Percentiles rank a stretch among this genome's conserved stretches.
phyloP scores from a whole-genome alignment of 2,329 filamentous ascomycete species.

The Aspergillus viridinutans region DNA sequence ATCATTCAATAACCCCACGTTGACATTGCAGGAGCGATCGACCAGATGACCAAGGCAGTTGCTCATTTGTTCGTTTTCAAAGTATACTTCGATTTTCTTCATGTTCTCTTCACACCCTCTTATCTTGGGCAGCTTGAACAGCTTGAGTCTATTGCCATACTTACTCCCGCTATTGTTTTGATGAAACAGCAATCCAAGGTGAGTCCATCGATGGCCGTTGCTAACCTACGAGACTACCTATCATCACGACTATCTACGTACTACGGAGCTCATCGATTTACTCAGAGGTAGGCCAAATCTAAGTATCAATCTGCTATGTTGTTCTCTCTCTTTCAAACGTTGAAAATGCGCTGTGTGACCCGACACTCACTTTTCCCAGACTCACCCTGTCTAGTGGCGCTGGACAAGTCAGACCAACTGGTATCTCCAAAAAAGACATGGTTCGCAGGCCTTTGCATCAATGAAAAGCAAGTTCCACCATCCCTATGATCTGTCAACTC shows the following conservation, averaged over 20 bases:
- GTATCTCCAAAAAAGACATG: not conserved
- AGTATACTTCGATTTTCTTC: not conserved
- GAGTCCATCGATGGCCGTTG: not conserved
- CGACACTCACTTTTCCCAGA: not conserved
- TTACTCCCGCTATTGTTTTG: too few species aligned
- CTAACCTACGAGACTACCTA: not conserved
- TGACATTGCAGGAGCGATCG: conserved; percentile 11
- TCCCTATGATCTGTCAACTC: not conserved
- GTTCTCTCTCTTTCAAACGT: not conserved
- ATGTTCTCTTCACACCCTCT: not conserved
- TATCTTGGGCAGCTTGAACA: not conserved
- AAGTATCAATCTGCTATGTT: not conserved
- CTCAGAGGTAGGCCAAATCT: not conserved
- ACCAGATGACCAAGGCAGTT: not conserved
- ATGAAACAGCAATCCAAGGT: not conserved
- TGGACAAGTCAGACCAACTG: conserved; percentile 15
- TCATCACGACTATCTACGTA: not conserved
- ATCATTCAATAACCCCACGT: conserved; percentile 8
- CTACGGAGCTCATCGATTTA: not conserved
- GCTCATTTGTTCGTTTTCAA: not conserved
- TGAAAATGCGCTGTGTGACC: conserved; percentile 6
- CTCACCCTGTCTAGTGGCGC: conserved; percentile 9
- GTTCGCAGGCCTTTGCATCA: not conserved
- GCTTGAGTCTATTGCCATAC: not conserved
- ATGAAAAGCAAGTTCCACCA: not conserved